Conservation (phyloP, 148 eudicot genomes). For the Cornus kousa region DNA sequence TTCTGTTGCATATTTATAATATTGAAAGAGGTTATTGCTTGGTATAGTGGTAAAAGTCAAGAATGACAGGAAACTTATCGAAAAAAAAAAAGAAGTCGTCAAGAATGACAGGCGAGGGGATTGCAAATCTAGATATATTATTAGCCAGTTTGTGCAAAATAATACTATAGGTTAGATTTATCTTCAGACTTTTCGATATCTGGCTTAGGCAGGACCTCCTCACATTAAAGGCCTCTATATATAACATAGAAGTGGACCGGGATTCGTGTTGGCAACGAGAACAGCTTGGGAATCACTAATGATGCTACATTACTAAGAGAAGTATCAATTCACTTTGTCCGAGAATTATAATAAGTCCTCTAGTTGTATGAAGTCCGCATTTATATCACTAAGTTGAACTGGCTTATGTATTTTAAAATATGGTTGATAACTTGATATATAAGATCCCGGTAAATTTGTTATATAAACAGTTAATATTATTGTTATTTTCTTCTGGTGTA, state of each 20-base stretch:
- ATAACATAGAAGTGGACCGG: not conserved
- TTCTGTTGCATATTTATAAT: too few species aligned
- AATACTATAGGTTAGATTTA: too few species aligned
- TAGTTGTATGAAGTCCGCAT: not conserved
- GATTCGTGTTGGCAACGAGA: not conserved
- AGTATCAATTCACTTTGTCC: not conserved
- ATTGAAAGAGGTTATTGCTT: not conserved
- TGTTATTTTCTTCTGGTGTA: conserved; percentile 2
- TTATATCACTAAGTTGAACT: not conserved
- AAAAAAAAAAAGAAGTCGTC: too few species aligned
- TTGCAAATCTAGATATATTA: too few species aligned
- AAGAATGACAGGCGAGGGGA: too few species aligned
- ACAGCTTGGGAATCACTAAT: not conserved
- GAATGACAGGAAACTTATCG: too few species aligned
- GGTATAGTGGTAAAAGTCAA: too few species aligned
- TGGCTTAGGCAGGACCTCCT: too few species aligned
- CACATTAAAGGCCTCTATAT: too few species aligned
- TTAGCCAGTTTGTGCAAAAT: too few species aligned
- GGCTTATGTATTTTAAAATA: not conserved
- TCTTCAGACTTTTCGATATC: too few species aligned
- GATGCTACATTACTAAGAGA: not conserved
- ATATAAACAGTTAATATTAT: not conserved
- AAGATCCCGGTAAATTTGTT: not conserved
- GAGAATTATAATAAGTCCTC: not conserved
- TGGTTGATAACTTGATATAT: not conserved